Conservation (phyloP, 148 eudicot species). For the Vaccinium corymbosum region DNA sequence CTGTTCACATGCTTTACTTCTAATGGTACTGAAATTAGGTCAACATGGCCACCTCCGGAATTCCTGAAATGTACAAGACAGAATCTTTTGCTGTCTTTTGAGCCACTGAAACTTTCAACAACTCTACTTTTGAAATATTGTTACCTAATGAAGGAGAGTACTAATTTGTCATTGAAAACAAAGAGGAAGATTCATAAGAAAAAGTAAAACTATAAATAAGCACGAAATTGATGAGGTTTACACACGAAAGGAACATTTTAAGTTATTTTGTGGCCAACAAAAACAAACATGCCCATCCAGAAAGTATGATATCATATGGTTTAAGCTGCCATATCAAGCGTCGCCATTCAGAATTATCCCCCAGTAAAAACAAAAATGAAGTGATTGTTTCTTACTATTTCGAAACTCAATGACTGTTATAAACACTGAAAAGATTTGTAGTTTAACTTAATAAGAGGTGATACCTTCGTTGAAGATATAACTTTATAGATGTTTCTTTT, state of each 20-base stretch:
- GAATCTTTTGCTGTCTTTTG: neutral
- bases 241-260: neutral
- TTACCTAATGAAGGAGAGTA: neutral
- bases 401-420: neutral
- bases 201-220: neutral
- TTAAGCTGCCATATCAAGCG: neutral
- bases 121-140: neutral
- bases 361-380: neutral
- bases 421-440: neutral
- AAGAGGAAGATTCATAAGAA: neutral
- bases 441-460: neutral
- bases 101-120: slow-evolving; percentile 10
- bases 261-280: neutral
- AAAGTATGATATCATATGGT: neutral
- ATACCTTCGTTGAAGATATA: neutral
- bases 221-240: neutral
- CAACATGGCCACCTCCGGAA: slow-evolving; percentile 8
- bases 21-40: neutral
- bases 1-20: neutral
- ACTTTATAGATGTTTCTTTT: slow-evolving; percentile 13
- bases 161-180: slow-evolving; percentile 9
- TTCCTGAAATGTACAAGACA: slow-evolving; percentile 1
- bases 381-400: neutral
- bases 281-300: slow-evolving; percentile 1
- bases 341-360: neutral